Conservation (phyloP, 2,329 filamentous ascomycete genomes). For the Aureobasidium sp. region DNA sequence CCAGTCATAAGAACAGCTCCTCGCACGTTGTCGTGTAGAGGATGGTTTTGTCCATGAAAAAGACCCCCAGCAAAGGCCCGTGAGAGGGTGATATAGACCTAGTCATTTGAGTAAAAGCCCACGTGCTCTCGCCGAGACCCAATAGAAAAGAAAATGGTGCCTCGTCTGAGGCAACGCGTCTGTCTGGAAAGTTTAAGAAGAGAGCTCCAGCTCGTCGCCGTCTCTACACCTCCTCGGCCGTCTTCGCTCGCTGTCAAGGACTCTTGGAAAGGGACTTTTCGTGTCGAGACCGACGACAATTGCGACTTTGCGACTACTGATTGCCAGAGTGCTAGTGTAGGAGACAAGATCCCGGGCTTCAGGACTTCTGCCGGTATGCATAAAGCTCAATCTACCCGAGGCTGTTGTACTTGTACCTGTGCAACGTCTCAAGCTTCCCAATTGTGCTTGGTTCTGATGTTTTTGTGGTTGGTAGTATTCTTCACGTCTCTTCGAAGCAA, state of each 20-base stretch:
- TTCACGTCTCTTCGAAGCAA: slow-evolving; percentile 77
- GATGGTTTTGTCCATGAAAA: background rate
- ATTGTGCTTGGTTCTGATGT: slow-evolving; percentile 6
- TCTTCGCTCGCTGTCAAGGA: slow-evolving; percentile 7
- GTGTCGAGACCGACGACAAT: background rate
- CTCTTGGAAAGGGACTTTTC: background rate
- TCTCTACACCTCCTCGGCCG: background rate
- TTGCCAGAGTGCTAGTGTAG: background rate
- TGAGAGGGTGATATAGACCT: background rate
- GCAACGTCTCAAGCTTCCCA: background rate
- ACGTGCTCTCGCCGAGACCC: slow-evolving; percentile 4
- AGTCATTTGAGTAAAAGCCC: slow-evolving; percentile 13
- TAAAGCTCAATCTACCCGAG: background rate
- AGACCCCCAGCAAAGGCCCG: slow-evolving; percentile 3
- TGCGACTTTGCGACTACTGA: slow-evolving; percentile 8
- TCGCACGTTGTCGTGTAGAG: slow-evolving; percentile 6
- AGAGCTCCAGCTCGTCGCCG: slow-evolving; percentile 9
- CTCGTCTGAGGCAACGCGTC: slow-evolving; percentile 16
- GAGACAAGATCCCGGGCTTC: slow-evolving; percentile 27
- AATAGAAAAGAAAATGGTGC: slow-evolving; percentile 18
- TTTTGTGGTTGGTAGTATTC: slow-evolving; percentile 53
- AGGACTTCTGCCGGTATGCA: slow-evolving; percentile 30
- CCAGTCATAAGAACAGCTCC: slow-evolving; percentile 16
- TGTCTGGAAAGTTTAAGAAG: slow-evolving; percentile 16
- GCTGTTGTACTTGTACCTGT: slow-evolving; percentile 1